Evolutionary conservation across 495 filamentous ascomycete genomes (phyloP).

Genomic region (Alectoria sarmentosa): DNA sequence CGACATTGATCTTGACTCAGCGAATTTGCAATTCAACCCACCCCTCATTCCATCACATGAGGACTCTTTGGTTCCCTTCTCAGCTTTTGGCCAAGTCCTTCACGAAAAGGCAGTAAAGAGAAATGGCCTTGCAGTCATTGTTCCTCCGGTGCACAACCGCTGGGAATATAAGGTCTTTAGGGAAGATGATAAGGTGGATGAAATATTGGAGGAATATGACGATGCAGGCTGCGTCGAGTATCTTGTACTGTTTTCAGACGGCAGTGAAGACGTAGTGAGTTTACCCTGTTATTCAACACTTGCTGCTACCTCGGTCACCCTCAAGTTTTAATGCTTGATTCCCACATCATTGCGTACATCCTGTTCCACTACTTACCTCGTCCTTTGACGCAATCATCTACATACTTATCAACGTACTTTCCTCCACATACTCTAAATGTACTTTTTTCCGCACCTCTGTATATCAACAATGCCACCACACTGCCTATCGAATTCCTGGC

Average conservation of each 20-base stretch:
- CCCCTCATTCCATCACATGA: neutral
- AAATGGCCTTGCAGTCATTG: constrained; percentile 31
- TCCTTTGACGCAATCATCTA: neutral
- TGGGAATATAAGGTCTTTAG: constrained; percentile 44
- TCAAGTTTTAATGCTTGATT: neutral
- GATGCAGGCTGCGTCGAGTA: constrained; percentile 28
- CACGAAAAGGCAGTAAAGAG: constrained; percentile 11
- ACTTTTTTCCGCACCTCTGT: neutral
- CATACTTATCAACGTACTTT: neutral
- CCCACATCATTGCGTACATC: neutral
- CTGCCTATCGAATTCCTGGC: neutral
- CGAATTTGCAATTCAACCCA: neutral
- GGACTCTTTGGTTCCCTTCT: neutral
- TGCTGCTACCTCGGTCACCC: no score
- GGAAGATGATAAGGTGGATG: constrained; percentile 39
- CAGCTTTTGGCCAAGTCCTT: constrained; percentile 3
- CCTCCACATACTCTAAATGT: neutral
- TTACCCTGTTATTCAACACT: neutral
- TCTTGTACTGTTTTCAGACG: constrained; percentile 41
- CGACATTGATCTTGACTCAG: neutral
- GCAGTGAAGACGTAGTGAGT: constrained; percentile 38
- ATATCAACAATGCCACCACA: neutral
- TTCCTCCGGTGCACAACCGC: constrained; percentile 34
- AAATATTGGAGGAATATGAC: constrained; percentile 34
- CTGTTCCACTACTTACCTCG: neutral